phyloP scores from a whole-genome alignment of 768 basidiomycete species.

The Boletus eberwhitei region DNA sequence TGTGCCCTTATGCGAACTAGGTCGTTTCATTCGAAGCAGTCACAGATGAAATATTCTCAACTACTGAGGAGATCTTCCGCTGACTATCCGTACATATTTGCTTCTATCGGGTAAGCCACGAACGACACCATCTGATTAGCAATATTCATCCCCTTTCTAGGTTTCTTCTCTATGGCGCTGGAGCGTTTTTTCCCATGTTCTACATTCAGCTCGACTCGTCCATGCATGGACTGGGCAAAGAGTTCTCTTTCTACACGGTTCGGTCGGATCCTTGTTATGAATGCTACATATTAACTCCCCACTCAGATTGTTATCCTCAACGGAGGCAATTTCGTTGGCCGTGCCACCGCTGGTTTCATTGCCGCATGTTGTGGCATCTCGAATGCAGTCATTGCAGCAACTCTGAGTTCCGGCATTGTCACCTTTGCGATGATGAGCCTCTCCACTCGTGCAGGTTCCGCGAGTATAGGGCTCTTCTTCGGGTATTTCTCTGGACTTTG shows the following conservation, averaged over 20 bases:
- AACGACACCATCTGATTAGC: neutral
- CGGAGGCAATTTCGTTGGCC: constrained; percentile 35
- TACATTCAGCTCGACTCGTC: constrained; percentile 57
- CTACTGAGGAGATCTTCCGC: constrained; percentile 15
- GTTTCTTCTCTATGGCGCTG: constrained; percentile 20
- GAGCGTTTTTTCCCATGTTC: constrained; percentile 30
- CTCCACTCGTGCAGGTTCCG: constrained; percentile 34
- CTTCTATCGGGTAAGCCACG: constrained; percentile 22
- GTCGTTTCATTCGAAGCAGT: constrained; percentile 25
- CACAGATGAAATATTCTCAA: constrained; percentile 13
- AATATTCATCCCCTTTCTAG: constrained; percentile 6
- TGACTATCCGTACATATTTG: constrained; percentile 25
- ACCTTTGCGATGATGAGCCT: constrained; percentile 45
- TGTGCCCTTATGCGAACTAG: constrained; percentile 38
- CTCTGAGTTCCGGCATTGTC: constrained; percentile 34
- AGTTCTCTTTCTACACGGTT: constrained; percentile 57
- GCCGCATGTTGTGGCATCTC: constrained; percentile 41
- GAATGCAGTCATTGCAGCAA: constrained; percentile 39
- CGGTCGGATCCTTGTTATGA: constrained; percentile 2
- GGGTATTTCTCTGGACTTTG: constrained; percentile 50
- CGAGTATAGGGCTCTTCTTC: constrained; percentile 40
- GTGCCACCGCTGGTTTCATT: constrained; percentile 35
- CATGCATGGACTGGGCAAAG: constrained; percentile 41
- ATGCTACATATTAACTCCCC: neutral
- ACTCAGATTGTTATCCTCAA: constrained; percentile 38